phyloP scores from a whole-genome alignment of 2,329 filamentous ascomycete genomes.

The Anthostomella pinea region DNA sequence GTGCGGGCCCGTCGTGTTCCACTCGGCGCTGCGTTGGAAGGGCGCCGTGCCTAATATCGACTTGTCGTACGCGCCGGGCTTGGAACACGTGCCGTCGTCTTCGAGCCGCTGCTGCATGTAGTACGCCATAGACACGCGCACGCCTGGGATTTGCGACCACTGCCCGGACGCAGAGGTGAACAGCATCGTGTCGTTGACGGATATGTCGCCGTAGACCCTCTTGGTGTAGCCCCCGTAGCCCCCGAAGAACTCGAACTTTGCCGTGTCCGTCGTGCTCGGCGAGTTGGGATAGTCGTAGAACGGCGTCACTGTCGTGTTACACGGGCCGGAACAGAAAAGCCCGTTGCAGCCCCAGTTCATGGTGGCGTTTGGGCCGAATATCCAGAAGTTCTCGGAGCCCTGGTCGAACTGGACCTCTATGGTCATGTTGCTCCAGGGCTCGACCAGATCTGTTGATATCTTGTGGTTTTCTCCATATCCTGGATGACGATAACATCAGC shows the following conservation, averaged over 20 bases:
- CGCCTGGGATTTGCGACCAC: slow-evolving; percentile 16
- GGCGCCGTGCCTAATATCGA: slow-evolving; percentile 31
- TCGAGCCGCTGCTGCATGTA: slow-evolving; percentile 20
- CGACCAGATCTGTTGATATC: slow-evolving; percentile 20
- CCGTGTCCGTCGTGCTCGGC: slow-evolving; percentile 4
- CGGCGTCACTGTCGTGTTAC: slow-evolving; percentile 8
- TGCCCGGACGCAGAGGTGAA: slow-evolving; percentile 19
- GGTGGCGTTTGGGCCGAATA: slow-evolving; percentile 15
- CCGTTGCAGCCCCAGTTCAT: slow-evolving; percentile 9
- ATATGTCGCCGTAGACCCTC: slow-evolving; percentile 10
- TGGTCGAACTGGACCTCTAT: slow-evolving; percentile 25
- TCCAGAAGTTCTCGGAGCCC: slow-evolving; percentile 23
- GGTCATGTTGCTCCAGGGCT: slow-evolving; percentile 18
- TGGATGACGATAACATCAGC: no score
- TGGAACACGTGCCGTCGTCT: slow-evolving; percentile 17
- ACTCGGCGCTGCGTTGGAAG: slow-evolving; percentile 16
- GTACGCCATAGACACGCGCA: slow-evolving; percentile 26
- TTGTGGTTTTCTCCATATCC: slow-evolving; percentile 14
- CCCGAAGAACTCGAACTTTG: slow-evolving; percentile 4
- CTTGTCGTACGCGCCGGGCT: slow-evolving; percentile 23
- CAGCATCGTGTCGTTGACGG: slow-evolving; percentile 24
- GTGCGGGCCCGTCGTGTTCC: slow-evolving; percentile 24
- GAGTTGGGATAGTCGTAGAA: slow-evolving; percentile 10
- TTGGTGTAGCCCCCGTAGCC: slow-evolving; percentile 20
- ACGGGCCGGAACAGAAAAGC: slow-evolving; percentile 4